Evolutionary conservation across 164 flowering plant species (phyloP).

Genomic region (Nymphaea thermarum): DNA sequence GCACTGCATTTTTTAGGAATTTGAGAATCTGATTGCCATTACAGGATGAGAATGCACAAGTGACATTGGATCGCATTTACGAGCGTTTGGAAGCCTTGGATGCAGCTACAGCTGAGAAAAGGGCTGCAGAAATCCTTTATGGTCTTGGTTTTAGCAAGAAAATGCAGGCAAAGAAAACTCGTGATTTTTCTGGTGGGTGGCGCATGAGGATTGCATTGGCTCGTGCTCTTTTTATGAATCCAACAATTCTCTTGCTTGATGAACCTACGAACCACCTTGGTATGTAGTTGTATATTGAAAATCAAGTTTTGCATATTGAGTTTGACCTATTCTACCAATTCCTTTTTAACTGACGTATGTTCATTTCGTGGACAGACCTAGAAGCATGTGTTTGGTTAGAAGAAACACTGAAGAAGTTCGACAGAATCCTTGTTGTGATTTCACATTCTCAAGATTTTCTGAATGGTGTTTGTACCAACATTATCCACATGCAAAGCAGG

Average conservation of each 20-base stretch:
- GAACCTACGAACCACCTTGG: conserved; percentile 98
- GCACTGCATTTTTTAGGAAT: background rate
- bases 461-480: conserved; percentile 94
- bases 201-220: conserved; percentile 97
- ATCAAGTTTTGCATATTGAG: no score
- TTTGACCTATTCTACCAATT: no score
- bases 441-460: conserved; percentile 96
- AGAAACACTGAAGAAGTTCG: conserved; percentile 80
- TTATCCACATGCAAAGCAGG: conserved; percentile 94
- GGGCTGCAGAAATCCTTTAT: conserved; percentile 87
- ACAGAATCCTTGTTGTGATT: conserved; percentile 81
- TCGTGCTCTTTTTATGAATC: conserved; percentile 82
- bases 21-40: background rate
- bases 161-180: conserved; percentile 84
- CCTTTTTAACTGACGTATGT: background rate
- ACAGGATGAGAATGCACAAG: conserved; percentile 89
- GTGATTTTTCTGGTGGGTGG: conserved; percentile 99
- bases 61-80: conserved; percentile 69
- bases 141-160: conserved; percentile 89
- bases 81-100: conserved; percentile 91
- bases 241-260: conserved; percentile 77
- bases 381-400: conserved; percentile 99
- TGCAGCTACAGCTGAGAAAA: conserved; percentile 89
- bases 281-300: conserved; percentile 11
- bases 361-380: conserved; percentile 35